Evolutionary conservation across 805 yeast species (phyloP).

Genomic region (Metschnikowia kofuensis): DNA sequence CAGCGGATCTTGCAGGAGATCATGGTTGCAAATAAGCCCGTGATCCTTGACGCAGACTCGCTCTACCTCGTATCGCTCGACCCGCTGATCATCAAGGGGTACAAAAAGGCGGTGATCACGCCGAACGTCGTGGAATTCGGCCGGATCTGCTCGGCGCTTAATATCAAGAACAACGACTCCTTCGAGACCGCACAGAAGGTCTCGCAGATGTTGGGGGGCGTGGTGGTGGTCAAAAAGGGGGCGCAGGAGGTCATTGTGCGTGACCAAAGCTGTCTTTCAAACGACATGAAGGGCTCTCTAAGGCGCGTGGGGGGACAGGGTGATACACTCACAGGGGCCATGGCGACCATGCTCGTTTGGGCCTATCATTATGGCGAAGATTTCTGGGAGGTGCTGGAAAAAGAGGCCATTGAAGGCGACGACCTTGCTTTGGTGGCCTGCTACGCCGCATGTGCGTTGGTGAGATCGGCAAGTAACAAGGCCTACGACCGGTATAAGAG

Average conservation of each 20-base stretch:
- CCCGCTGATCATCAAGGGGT: conserved; percentile 54
- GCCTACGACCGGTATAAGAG: conserved; percentile 70
- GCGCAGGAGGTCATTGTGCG: conserved; percentile 58
- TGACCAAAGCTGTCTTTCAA: conserved; percentile 40
- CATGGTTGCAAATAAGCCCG: conserved; percentile 56
- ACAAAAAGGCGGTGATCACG: conserved; percentile 66
- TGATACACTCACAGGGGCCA: conserved; percentile 81
- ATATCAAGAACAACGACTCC: conserved; percentile 26
- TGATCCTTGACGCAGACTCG: conserved; percentile 90
- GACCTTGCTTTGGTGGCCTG: conserved; percentile 52
- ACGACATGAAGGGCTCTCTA: conserved; percentile 57
- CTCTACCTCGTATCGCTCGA: conserved; percentile 60
- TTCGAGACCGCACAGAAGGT: conserved; percentile 37
- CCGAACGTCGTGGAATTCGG: conserved; percentile 88
- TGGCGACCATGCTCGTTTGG: conserved; percentile 86
- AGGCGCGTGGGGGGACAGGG: conserved; percentile 97
- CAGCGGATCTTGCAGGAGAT: conserved; percentile 57
- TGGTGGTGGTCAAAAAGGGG: conserved; percentile 76
- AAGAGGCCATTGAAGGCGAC: conserved; percentile 26
- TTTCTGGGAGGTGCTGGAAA: conserved; percentile 50
- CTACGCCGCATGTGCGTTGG: conserved; percentile 67
- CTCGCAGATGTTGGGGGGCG: conserved; percentile 51
- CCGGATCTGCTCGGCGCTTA: conserved; percentile 56
- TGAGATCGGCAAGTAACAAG: conserved; percentile 58
- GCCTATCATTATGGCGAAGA: conserved; percentile 56